These are phyloP conservation scores for Pseudogymnoascus sp. DNA, from an alignment of 2,329 filamentous ascomycete species.

Conservation along the genomic window DNA sequence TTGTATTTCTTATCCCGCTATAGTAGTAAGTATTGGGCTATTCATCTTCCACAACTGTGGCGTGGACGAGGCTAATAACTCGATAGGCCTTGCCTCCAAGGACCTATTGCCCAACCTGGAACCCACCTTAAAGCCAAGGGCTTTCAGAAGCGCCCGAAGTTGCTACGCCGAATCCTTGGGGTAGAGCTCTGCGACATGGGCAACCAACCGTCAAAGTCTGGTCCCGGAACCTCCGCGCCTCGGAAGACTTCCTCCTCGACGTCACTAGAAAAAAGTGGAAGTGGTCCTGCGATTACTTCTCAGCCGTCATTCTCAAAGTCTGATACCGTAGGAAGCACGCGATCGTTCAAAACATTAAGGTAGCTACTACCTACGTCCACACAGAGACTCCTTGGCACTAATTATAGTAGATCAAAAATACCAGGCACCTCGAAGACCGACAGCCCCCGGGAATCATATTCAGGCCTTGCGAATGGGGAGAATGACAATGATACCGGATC, in stretches of 20 bases:
- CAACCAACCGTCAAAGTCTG: conserved; percentile 56
- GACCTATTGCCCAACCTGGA: conserved; percentile 11
- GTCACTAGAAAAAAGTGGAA: conserved; percentile 22
- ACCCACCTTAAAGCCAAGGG: neutral
- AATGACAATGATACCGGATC: conserved; percentile 57
- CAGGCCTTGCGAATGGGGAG: conserved; percentile 55
- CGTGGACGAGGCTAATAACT: neutral
- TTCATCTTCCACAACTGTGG: neutral
- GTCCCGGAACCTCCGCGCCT: conserved; percentile 25
- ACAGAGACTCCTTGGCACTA: neutral
- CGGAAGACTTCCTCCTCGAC: conserved; percentile 24
- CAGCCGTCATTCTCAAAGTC: conserved; percentile 89
- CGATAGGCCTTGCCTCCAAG: conserved; percentile 4
- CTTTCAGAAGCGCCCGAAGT: conserved; percentile 1
- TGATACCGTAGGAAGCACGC: conserved; percentile 85
- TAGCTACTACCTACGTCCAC: neutral
- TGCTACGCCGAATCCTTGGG: conserved; percentile 8
- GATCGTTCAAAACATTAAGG: conserved; percentile 71
- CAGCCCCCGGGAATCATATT: conserved; percentile 70
- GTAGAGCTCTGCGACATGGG: conserved; percentile 49
- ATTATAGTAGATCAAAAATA: conserved; percentile 63
- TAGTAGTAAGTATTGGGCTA: conserved; percentile 2
- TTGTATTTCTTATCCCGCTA: neutral
- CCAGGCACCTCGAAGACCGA: conserved; percentile 63
- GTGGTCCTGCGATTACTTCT: conserved; percentile 51